These are phyloP conservation scores for Acidomyces sp. DNA, from an alignment of 495 filamentous ascomycete genomes.

Conservation along the genomic window DNA sequence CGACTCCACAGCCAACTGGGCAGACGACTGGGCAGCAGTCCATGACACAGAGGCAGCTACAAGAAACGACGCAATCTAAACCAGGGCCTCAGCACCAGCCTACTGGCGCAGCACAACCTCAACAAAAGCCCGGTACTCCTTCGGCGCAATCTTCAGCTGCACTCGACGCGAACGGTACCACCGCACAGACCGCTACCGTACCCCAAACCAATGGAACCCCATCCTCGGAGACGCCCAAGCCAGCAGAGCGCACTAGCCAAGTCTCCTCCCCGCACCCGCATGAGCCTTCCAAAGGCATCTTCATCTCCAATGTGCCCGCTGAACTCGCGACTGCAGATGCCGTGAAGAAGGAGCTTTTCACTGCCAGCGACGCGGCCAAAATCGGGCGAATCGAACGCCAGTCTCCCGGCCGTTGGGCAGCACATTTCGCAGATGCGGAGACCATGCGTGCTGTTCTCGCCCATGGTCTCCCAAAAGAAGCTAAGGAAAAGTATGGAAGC, in stretches of 20 bases:
- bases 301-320: conserved; percentile 63
- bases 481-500: conserved; percentile 55
- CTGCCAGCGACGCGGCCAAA: conserved; percentile 67
- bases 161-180: conserved; percentile 27
- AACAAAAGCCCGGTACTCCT: conserved; percentile 41
- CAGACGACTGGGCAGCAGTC: conserved; percentile 25
- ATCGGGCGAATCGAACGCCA: conserved; percentile 66
- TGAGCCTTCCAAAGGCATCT: conserved; percentile 58
- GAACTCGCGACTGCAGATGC: conserved; percentile 48
- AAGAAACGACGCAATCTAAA: conserved; percentile 23
- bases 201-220: conserved; percentile 30
- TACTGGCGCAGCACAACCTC: conserved; percentile 6
- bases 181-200: conserved; percentile 26
- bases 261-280: conserved; percentile 15
- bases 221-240: conserved; percentile 19
- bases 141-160: conserved; percentile 30
- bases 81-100: conserved; percentile 18
- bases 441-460: conserved; percentile 65
- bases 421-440: conserved; percentile 61
- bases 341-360: conserved; percentile 56
- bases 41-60: conserved; percentile 27
- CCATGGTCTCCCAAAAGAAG: conserved; percentile 53
- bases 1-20: conserved; percentile 16
- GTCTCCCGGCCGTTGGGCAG: conserved; percentile 55
- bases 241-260: conserved; percentile 13